A percentile compares a stretch with the other conserved stretches of the same genome.
Conservation (phyloP, 2,329 filamentous ascomycete genomes). For the Ascochyta rabiei region DNA sequence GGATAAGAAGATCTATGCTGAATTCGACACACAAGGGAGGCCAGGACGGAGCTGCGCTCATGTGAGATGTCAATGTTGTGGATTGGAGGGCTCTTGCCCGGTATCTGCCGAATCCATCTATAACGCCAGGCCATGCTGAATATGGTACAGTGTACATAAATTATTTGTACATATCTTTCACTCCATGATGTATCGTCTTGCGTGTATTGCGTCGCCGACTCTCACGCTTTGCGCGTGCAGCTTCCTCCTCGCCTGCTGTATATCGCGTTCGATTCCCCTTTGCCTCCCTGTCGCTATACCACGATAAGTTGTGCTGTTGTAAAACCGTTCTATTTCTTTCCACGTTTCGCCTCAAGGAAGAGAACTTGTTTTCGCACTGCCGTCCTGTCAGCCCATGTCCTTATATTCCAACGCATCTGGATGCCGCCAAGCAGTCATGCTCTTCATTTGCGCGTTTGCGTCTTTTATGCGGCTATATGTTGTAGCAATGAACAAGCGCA, state of each 20-base stretch:
- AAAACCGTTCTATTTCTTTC: conserved; percentile 56
- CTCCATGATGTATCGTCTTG: neutral
- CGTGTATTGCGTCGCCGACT: neutral
- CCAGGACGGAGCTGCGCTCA: neutral
- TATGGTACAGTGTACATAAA: conserved; percentile 36
- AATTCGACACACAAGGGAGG: no score
- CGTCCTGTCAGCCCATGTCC: conserved; percentile 22
- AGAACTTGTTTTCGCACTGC: conserved; percentile 92
- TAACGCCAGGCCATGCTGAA: conserved; percentile 38
- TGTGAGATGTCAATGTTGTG: neutral
- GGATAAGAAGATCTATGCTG: neutral
- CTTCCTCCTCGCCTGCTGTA: neutral
- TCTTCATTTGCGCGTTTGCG: neutral
- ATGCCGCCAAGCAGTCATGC: neutral
- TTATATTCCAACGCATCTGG: neutral
- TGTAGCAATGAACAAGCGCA: neutral
- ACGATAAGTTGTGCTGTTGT: neutral
- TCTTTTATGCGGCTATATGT: neutral
- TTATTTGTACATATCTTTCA: conserved; percentile 7
- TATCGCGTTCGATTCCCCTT: neutral
- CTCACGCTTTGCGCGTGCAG: neutral
- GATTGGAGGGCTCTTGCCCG: conserved; percentile 11
- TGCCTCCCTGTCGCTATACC: neutral
- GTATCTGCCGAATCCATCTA: conserved; percentile 18
- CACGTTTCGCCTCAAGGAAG: conserved; percentile 91